Conservation (phyloP, 148 eudicot species). For the Arctostaphylos glauca region DNA sequence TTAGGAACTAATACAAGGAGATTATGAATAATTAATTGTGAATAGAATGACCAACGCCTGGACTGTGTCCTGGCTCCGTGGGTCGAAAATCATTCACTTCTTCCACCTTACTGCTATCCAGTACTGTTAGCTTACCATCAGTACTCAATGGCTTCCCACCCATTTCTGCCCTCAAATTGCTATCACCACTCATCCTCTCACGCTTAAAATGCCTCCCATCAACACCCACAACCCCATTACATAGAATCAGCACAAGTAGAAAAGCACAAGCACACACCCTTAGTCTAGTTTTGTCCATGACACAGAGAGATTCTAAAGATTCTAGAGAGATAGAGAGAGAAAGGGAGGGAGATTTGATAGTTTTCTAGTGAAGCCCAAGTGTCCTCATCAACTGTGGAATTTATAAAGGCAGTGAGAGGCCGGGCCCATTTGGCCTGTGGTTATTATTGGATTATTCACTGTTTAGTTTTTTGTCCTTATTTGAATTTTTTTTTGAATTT, state of each 20-base stretch:
- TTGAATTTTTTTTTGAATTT: no score
- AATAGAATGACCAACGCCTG: conserved; percentile 48
- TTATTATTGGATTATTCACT: no score
- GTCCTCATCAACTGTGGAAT: background rate
- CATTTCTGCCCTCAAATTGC: background rate
- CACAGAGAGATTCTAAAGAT: background rate
- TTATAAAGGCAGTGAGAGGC: no score
- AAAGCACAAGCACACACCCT: background rate
- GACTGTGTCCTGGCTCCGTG: conserved; percentile 45
- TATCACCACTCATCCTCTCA: background rate
- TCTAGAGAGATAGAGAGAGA: background rate
- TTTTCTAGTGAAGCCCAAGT: background rate
- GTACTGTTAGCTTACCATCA: background rate
- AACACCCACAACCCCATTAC: background rate
- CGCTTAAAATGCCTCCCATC: conserved; percentile 10
- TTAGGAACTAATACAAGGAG: background rate
- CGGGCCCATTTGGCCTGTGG: no score
- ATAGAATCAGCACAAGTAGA: background rate
- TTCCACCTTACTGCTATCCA: conserved; percentile 1
- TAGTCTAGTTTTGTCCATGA: background rate
- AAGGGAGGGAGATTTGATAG: background rate
- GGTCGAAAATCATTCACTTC: conserved; percentile 4
- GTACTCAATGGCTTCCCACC: background rate
- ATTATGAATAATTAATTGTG: background rate
- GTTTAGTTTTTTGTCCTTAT: no score